A percentile compares a stretch with the other conserved stretches of the same genome.
These are phyloP conservation scores for Microcyclosporella mali DNA, from an alignment of 2,329 filamentous ascomycete species.

Conservation along the genomic window DNA sequence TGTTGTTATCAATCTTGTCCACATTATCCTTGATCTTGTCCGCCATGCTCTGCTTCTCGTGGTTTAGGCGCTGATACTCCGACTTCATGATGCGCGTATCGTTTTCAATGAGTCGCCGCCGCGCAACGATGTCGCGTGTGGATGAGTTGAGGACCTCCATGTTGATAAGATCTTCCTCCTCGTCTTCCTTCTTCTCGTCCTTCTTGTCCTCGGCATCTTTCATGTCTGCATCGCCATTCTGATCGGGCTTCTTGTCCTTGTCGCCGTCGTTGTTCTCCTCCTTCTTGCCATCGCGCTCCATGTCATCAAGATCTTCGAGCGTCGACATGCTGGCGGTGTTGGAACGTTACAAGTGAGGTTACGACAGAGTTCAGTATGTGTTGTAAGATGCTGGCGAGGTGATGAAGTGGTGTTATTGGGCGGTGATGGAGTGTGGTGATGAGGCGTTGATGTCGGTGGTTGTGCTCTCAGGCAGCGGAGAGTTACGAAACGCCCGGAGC, in stretches of 20 bases:
- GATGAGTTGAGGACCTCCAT: slow-evolving; percentile 87
- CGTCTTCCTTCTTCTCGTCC: slow-evolving; percentile 51
- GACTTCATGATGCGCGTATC: slow-evolving; percentile 98
- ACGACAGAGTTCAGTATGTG: neutral
- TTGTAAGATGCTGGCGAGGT: neutral
- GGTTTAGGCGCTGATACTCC: slow-evolving; percentile 86
- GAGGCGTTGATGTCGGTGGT: neutral
- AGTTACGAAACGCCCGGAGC: too few species aligned
- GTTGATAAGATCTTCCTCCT: slow-evolving; percentile 78
- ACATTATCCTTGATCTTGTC: slow-evolving; percentile 99
- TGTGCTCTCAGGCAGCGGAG: too few species aligned
- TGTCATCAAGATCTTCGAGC: slow-evolving; percentile 83
- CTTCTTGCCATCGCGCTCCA: slow-evolving; percentile 73
- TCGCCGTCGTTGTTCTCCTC: slow-evolving; percentile 53
- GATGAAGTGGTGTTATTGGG: neutral
- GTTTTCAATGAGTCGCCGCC: slow-evolving; percentile 89
- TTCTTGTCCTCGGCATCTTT: slow-evolving; percentile 64
- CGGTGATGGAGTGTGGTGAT: neutral
- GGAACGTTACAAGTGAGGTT: neutral
- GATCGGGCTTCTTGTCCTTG: slow-evolving; percentile 51
- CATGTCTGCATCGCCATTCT: slow-evolving; percentile 76
- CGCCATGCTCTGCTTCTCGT: slow-evolving; percentile 92
- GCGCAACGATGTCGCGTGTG: slow-evolving; percentile 89
- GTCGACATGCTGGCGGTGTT: slow-evolving; percentile 63
- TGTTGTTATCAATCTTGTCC: slow-evolving; percentile 99